Base-by-base conservation (phyloP, 1,284 basidiomycete genomes). In the Cutaneotrichosporon mucoides region DNA sequence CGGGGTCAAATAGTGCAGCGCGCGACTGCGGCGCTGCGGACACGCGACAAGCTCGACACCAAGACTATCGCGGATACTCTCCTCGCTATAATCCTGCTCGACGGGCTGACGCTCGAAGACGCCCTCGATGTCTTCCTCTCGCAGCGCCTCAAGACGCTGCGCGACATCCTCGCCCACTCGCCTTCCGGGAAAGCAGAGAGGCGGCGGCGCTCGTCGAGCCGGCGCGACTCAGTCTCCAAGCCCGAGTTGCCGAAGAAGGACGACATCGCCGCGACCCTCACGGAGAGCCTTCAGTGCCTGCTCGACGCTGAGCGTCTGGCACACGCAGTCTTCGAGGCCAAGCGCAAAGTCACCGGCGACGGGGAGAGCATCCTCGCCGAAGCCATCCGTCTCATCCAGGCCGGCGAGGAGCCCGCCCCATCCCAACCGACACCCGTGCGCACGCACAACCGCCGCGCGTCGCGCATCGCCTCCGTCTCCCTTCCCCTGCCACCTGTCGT, bases 1-100 rank as follows among this genome's bases (percentile, higher is more conserved):
- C 86, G 90, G 40, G 80, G 85, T 1, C 90, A 93, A 70, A 92
- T 95, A 58, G 84, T 88, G 13, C 88, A 92, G 66, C 87, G 86
- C 67, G 88, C 90, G 5, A 90, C 86, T 0, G 75, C 89, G 34
- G 87, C 85, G 12, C 79, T 93, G 10, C 84, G 89, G 53, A 85
- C 67, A 5, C 77, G 78, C 59, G 76, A 69, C 7, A 62, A 64
- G 33, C 50, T 67, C 12, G 69, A 72, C 11, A 45, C 70, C 2
- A 69, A 91, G 88, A 84, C 86, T 61, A 81, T 83, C 0, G 88
- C 89, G 62, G 85, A 89, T 5, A 86, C 86, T 2, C 80, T 93
- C 6, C 80, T 93, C 9, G 86, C 89, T 1, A 82, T 94, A 42
- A 87, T 93, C 72, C 82, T 94, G 10, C 82, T 95, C 16, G 91